Conservation (phyloP, 805 yeast species). For the Hanseniaspora vineae region DNA sequence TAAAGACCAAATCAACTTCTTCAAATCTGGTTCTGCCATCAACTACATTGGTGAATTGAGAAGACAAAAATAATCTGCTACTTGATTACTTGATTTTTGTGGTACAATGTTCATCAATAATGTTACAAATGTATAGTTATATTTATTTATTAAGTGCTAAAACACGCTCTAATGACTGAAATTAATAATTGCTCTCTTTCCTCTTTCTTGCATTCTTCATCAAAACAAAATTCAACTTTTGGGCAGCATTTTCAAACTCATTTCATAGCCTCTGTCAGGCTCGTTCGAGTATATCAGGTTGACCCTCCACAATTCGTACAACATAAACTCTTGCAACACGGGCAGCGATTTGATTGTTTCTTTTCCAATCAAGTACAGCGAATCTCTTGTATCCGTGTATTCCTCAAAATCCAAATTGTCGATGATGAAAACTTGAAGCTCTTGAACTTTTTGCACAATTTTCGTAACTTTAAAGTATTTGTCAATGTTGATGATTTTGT, state of each 20-base stretch:
- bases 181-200: neutral
- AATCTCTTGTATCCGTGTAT: conserved; percentile 11
- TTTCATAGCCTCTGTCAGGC: conserved; percentile 59
- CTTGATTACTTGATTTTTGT: no score
- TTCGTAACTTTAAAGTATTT: conserved; percentile 57
- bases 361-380: conserved; percentile 10
- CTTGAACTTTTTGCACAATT: conserved; percentile 53
- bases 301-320: conserved; percentile 61
- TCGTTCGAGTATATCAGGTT: conserved; percentile 45
- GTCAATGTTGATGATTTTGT: conserved; percentile 53
- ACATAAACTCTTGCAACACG: conserved; percentile 35
- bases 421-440: conserved; percentile 33
- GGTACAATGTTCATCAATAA: no score
- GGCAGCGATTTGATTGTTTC: conserved; percentile 22
- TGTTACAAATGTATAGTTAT: no score
- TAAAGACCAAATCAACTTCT: conserved; percentile 86
- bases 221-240: neutral
- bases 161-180: neutral
- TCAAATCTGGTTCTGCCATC: conserved; percentile 95
- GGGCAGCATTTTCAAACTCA: conserved; percentile 27
- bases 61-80: conserved; percentile 12
- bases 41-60: conserved; percentile 67
- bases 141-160: neutral
- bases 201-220: neutral
- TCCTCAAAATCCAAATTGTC: conserved; percentile 1